These are phyloP conservation scores for Iris macrosiphon DNA, from an alignment of 106 monocot species.

Conservation along the genomic window DNA sequence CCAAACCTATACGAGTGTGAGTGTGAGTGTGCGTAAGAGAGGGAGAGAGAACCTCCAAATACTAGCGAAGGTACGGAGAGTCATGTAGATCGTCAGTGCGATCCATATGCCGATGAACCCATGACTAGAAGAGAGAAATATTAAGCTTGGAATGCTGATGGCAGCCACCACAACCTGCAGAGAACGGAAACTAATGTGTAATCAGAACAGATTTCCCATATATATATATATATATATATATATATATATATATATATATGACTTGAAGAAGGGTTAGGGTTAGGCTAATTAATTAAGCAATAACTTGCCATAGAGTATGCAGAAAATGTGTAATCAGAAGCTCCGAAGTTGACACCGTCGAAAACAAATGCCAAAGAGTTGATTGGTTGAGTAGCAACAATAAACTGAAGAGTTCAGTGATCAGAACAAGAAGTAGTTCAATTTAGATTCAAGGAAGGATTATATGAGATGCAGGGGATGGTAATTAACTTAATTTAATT, in stretches of 20 bases:
- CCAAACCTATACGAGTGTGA: too few species aligned
- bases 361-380: slow-evolving; percentile 65
- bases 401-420: slow-evolving; percentile 39
- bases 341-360: slow-evolving; percentile 66
- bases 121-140: slow-evolving; percentile 36
- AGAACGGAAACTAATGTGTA: background rate
- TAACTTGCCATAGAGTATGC: slow-evolving; percentile 58
- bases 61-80: slow-evolving; percentile 43
- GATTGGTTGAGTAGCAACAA: slow-evolving; percentile 50
- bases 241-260: background rate
- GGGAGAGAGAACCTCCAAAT: slow-evolving; percentile 41
- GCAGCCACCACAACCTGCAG: slow-evolving; percentile 39
- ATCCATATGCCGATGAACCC: slow-evolving; percentile 64
- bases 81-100: slow-evolving; percentile 68
- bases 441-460: background rate
- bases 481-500: background rate
- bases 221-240: too few species aligned
- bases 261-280: background rate
- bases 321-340: slow-evolving; percentile 53
- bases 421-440: background rate
- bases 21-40: background rate
- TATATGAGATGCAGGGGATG: background rate
- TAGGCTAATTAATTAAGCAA: background rate
- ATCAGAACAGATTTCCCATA: too few species aligned
- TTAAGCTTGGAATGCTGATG: slow-evolving; percentile 36